Base-by-base conservation (phyloP, 2,329 filamentous ascomycete genomes). In the Thielaviopsis ethacetica region DNA sequence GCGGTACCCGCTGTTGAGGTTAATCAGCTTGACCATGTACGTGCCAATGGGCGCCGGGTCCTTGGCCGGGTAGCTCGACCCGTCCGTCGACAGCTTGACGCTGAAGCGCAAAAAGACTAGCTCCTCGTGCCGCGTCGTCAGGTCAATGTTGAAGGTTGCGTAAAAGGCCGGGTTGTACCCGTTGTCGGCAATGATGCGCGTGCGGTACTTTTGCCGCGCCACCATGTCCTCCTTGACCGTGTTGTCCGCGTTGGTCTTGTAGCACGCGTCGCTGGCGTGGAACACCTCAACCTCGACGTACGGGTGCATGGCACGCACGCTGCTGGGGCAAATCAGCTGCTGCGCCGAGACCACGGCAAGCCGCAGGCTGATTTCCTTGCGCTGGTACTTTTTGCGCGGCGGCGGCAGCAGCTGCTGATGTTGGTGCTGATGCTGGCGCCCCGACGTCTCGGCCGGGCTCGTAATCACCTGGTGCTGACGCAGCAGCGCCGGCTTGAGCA, bases 201-300 rank as follows among this genome's bases (percentile, higher is more conserved):
- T 97, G 60, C 87, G 85, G 63, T 84, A 83, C 65, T 86, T 85
- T 63, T 91, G 81, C 7, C 88, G 88, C 59, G 83, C 73, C 62
- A 77, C 75, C 27, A 68, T 69, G 56, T 72, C 71, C 54, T 71
- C 69, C 2, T 69, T 67, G 34, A 72, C 66, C 56, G 78, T 80
- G 21, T 83, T 82, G 58, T 84, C 77, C 58, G 83, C 85, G 55
- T 88, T 88, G 56, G 84, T 86, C 70, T 91, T 91, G 72, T 96
- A 90, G 66, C 85, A 82, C 72, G 93, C 91, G 72, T 96, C 91
- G 70, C 96, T 93, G 49, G 91, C 88, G 66, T 91, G 86, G 69
- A 94, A 93, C 67, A 97, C 85, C 70, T 98, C 91, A 30, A 97
- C 86, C 71, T 97, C 91, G 60, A 97, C 82, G 66, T 95, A 97